Percentiles rank a stretch among this genome's conserved stretches.
Evolutionary conservation across 1,284 basidiomycete genomes (phyloP).

Genomic region (Heliocybe sulcata): DNA sequence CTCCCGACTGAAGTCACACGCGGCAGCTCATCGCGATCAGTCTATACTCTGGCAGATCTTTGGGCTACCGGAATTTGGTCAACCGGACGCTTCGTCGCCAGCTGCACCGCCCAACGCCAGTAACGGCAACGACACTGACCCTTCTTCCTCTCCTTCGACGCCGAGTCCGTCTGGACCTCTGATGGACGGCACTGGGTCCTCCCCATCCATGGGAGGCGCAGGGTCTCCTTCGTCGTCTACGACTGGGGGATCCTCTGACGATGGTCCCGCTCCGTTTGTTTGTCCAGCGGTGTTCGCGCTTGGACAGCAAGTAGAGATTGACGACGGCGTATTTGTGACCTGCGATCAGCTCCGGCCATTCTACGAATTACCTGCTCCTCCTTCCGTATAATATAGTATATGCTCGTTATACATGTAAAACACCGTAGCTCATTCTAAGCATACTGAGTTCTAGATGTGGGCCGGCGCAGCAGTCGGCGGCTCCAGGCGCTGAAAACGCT

Average conservation of each 20-base stretch:
- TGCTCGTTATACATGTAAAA: background rate
- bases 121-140: background rate
- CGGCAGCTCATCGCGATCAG: constrained; percentile 5
- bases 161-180: background rate
- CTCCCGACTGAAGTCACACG: constrained; percentile 3
- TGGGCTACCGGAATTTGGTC: background rate
- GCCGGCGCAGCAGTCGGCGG: too few species aligned
- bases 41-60: background rate
- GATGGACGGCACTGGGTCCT: background rate
- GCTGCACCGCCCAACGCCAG: background rate
- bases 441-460: too few species aligned
- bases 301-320: constrained; percentile 32
- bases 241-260: background rate
- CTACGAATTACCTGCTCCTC: constrained; percentile 19
- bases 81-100: background rate
- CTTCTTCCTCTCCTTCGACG: constrained; percentile 2
- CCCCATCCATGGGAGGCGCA: constrained; percentile 3
- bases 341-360: constrained; percentile 37
- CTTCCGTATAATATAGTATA: background rate
- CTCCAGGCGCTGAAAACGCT: background rate
- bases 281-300: constrained; percentile 35
- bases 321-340: constrained; percentile 38
- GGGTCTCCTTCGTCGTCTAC: constrained; percentile 1
- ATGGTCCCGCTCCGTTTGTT: constrained; percentile 22
- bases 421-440: too few species aligned